Percentiles rank a stretch among this genome's conserved stretches.
These are phyloP conservation scores for Amaranthus cruentus DNA, from an alignment of 148 eudicot species.

Conservation along the genomic window DNA sequence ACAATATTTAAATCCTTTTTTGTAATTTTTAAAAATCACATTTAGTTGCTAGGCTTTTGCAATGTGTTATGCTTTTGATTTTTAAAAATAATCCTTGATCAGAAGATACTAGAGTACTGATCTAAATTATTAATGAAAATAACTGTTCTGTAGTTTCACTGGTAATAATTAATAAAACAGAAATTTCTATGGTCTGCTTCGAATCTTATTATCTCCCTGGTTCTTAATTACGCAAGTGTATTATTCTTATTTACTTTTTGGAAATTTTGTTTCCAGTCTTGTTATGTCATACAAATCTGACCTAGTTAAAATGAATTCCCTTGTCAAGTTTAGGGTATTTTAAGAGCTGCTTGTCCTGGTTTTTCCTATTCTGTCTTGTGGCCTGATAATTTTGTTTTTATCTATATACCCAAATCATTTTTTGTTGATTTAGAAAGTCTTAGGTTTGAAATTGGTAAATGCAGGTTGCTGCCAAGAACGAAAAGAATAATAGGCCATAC, in stretches of 20 bases:
- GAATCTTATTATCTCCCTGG: too few relatives aligned
- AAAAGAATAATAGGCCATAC: constrained; percentile 46
- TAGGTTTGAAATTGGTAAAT: constrained; percentile 21
- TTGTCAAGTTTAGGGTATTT: background rate
- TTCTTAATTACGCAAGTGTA: background rate
- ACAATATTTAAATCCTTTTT: too few relatives aligned
- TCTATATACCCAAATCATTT: background rate
- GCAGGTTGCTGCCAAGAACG: constrained; percentile 64
- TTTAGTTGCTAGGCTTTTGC: too few relatives aligned
- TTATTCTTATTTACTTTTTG: background rate
- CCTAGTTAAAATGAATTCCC: background rate
- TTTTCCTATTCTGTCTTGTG: background rate
- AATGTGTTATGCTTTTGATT: too few relatives aligned
- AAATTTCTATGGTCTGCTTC: too few relatives aligned
- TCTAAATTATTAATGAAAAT: background rate
- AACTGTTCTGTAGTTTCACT: background rate
- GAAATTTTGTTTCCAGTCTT: background rate
- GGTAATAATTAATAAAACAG: background rate
- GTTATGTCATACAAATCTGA: background rate
- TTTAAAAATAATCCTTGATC: too few relatives aligned
- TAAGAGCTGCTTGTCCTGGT: background rate
- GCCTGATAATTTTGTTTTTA: background rate
- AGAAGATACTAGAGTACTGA: too few relatives aligned
- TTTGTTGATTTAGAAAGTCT: background rate
- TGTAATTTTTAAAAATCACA: too few relatives aligned